phyloP scores from a whole-genome alignment of 306 rosid species.

The Psophocarpus tetragonolobus region DNA sequence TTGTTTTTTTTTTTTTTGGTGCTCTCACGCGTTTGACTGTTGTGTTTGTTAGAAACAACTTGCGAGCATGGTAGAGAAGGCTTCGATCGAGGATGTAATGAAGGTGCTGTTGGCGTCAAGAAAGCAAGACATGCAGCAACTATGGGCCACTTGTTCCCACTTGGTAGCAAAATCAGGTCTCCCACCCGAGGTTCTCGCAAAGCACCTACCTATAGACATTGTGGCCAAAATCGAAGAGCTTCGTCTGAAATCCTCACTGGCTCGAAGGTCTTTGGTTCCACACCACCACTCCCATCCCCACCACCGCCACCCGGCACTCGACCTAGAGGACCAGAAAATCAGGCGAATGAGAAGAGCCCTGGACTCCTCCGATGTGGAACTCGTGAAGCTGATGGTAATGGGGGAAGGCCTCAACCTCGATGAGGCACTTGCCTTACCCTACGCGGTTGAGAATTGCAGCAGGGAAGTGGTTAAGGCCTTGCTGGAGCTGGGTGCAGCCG shows the following conservation, averaged over 20 bases:
- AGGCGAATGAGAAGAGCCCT: constrained; percentile 87
- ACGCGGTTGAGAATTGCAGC: constrained; percentile 88
- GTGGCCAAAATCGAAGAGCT: constrained; percentile 94
- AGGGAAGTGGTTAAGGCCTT: constrained; percentile 93
- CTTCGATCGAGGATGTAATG: constrained; percentile 97
- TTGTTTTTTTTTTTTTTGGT: not conserved
- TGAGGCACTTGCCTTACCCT: constrained; percentile 88
- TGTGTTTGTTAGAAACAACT: constrained; percentile 74
- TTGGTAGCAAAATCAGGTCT: constrained; percentile 92
- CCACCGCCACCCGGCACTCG: constrained; percentile 66
- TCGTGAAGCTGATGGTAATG: constrained; percentile 97
- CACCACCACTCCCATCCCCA: constrained; percentile 56
- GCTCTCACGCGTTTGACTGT: not conserved
- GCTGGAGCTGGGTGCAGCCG: constrained; percentile 90
- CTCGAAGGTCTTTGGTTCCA: constrained; percentile 65
- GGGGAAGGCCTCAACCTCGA: constrained; percentile 96
- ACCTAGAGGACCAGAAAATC: constrained; percentile 91
- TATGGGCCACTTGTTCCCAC: constrained; percentile 95
- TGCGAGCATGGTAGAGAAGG: constrained; percentile 96
- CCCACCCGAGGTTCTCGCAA: constrained; percentile 85
- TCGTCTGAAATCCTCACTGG: constrained; percentile 77
- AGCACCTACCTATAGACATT: constrained; percentile 84
- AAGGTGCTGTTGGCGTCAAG: constrained; percentile 87
- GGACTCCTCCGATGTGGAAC: constrained; percentile 93
- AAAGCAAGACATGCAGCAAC: constrained; percentile 97